These are phyloP conservation scores for Schrenkiella parvula DNA, from an alignment of 345 rosid species.

Conservation along the genomic window DNA sequence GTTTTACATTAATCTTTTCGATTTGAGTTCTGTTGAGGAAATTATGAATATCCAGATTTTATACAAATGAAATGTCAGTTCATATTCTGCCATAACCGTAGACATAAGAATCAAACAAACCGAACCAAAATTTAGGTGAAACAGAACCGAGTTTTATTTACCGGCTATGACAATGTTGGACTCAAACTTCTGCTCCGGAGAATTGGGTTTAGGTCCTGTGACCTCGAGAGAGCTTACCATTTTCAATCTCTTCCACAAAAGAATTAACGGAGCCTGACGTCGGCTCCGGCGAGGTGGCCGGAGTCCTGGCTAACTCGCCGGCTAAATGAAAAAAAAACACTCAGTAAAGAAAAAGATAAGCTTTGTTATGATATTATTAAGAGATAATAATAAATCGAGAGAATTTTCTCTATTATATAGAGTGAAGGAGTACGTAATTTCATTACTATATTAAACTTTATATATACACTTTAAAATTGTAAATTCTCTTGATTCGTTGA, in stretches of 20 bases:
- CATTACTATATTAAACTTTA: background rate
- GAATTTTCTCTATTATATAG: background rate
- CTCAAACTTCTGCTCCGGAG: slow-evolving; percentile 6
- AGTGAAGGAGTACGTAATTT: background rate
- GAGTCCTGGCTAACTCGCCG: background rate
- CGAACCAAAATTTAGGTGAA: background rate
- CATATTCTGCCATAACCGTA: background rate
- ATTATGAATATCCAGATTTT: background rate
- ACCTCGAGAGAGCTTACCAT: slow-evolving; percentile 16
- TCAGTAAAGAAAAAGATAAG: no score
- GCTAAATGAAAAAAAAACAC: background rate
- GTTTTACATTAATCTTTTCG: background rate
- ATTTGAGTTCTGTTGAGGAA: background rate
- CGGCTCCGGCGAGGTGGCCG: background rate
- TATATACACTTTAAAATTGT: background rate
- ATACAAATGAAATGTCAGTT: background rate
- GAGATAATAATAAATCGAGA: background rate
- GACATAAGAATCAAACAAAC: background rate
- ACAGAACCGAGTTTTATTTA: slow-evolving; percentile 1
- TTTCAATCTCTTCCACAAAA: background rate
- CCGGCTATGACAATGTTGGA: slow-evolving; percentile 24
- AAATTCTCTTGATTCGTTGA: background rate
- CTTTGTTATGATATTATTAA: no score
- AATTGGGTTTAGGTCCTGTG: background rate
- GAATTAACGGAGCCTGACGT: background rate